Evolutionary conservation across 306 rosid genomes (phyloP).

Genomic region (Alnus glutinosa): DNA sequence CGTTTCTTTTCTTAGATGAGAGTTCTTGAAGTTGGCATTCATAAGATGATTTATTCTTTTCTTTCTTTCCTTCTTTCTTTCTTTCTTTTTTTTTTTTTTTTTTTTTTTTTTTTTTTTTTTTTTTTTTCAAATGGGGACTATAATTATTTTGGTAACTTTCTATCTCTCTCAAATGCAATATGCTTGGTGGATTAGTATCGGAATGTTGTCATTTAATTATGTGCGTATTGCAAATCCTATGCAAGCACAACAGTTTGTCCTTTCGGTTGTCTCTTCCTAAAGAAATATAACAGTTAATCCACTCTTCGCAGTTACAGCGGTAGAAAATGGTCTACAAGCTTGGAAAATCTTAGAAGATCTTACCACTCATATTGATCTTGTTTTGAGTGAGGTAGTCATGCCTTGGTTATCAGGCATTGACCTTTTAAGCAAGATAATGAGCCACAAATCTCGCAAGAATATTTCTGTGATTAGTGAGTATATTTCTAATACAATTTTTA

Average conservation of each 20-base stretch:
- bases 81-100: neutral
- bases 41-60: neutral
- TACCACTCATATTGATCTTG: slow-evolving; percentile 47
- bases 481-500: slow-evolving; percentile 6
- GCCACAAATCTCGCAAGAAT: slow-evolving; percentile 52
- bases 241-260: neutral
- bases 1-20: neutral
- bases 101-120: neutral
- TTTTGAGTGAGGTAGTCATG: slow-evolving; percentile 67
- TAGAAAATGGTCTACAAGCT: slow-evolving; percentile 29
- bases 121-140: neutral
- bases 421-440: slow-evolving; percentile 62
- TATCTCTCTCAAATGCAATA: neutral
- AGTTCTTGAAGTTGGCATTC: neutral
- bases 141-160: neutral
- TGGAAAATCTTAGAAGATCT: slow-evolving; percentile 59
- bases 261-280: neutral
- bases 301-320: slow-evolving; percentile 8
- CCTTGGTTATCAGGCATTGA: slow-evolving; percentile 64
- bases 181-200: slow-evolving; percentile 2
- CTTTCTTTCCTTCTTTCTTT: too few relatives aligned
- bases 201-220: neutral
- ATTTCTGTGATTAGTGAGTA: slow-evolving; percentile 72
- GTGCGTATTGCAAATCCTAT: neutral
- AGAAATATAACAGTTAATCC: slow-evolving; percentile 11